These are phyloP conservation scores for Sugiyamaella sp. DNA, from an alignment of 1,139 yeast genomes.

Conservation along the genomic window DNA sequence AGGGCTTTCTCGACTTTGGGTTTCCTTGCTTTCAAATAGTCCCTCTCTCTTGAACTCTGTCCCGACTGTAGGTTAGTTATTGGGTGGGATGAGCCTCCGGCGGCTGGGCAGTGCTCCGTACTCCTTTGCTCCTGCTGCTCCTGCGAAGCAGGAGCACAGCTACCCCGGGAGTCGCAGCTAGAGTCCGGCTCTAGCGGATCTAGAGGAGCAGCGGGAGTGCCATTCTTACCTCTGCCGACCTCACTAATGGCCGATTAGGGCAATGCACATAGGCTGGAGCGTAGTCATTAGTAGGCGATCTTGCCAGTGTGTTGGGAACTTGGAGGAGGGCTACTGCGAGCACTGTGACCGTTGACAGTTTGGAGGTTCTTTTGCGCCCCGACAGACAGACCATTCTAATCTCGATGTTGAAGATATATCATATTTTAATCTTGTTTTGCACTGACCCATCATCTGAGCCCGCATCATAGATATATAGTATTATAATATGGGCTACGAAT, in stretches of 20 bases:
- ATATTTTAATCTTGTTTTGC: conserved; percentile 5
- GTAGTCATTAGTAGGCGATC: conserved; percentile 24
- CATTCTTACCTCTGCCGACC: conserved; percentile 22
- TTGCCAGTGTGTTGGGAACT: conserved; percentile 6
- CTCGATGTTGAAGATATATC: not conserved
- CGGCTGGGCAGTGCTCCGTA: too few relatives aligned
- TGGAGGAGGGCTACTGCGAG: not conserved
- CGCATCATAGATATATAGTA: not conserved
- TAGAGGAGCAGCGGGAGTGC: too few relatives aligned
- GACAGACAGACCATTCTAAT: conserved; percentile 3
- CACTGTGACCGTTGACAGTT: not conserved
- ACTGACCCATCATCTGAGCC: too few relatives aligned
- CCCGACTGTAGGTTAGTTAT: conserved; percentile 19
- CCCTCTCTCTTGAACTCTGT: conserved; percentile 16
- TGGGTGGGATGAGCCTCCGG: too few relatives aligned
- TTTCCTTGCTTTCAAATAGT: conserved; percentile 21
- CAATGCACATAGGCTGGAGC: conserved; percentile 29
- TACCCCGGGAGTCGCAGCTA: too few relatives aligned
- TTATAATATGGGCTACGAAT: not conserved
- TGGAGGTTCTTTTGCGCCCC: not conserved
- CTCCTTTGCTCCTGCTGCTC: too few relatives aligned
- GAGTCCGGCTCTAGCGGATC: too few relatives aligned
- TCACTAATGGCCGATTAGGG: conserved; percentile 24
- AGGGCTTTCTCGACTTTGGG: conserved; percentile 19
- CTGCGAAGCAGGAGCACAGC: too few relatives aligned